Evolutionary conservation across 768 basidiomycete species (phyloP), one percentile per base, ranked within the genome.

Genomic region (Calvatia gigantea): DNA sequence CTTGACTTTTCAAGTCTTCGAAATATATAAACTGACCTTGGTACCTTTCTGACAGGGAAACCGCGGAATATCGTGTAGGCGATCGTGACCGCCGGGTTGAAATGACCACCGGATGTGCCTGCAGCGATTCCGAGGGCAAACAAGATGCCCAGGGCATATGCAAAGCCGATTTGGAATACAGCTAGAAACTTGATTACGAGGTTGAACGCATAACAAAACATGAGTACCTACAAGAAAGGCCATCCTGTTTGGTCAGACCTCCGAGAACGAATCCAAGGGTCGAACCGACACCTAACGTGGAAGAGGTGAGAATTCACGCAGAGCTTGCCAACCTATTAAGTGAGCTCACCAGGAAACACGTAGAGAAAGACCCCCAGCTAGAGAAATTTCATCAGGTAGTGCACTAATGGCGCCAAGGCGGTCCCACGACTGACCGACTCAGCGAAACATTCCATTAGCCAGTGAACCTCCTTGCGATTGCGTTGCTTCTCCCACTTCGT

Each of bases 291-390:
- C 84, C 84, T 78, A 62, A n/a, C n/a, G 41, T 27, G 8, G 12
- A 42, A 25, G 15, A 6, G 0, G 42, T 51, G 35, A 51, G 44
- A 35, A 11, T n/a, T 37, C 35, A n/a, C 0, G 12, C 14, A 15
- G 35, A 4, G 17, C 35, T 12, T 7, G 39, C n/a, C 14, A 21
- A 21, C 17, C 9, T 19, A 21, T 4, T 37, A n/a, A 37, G 1
- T 11, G 8, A n/a, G 49, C 73, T 57, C 35, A 75, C 81, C 82
- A n/a, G 70, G 71, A 55, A 79, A 82, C 23, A 77, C 75, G 62
- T 84, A 86, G 58, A 87, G 68, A 65, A 85, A 86, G 14, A 81
- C 82, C 11, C 85, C 85, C 33, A 83, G 50, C 84, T 85, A 57
- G 15, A 31, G 50, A 17, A 54, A 17, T 19, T 11, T 14, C 31